Evolutionary conservation across 257 asterid genomes (phyloP).

Genomic region (Orobanche coerulescens): DNA sequence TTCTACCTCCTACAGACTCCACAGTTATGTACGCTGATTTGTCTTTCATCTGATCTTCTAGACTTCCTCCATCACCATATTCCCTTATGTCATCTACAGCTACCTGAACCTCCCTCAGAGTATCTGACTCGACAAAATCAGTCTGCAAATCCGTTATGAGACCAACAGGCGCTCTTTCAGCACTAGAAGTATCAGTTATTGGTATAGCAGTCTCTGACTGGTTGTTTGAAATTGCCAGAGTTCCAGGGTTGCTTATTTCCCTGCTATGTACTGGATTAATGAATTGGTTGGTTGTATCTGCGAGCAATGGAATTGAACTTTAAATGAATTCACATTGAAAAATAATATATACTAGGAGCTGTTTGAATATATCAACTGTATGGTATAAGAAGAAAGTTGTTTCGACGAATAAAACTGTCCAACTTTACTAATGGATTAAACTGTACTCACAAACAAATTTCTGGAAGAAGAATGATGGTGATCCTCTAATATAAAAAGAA

Average conservation of each 20-base stretch:
- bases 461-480: no score
- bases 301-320: constrained; percentile 12
- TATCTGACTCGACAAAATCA: constrained; percentile 20
- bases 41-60: constrained; percentile 22
- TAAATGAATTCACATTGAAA: background rate
- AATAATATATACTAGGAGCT: constrained; percentile 1
- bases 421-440: no score
- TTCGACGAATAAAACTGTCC: no score
- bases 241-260: no score
- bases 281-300: constrained; percentile 31
- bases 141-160: constrained; percentile 14
- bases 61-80: constrained; percentile 19
- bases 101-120: background rate
- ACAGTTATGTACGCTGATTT: constrained; percentile 12
- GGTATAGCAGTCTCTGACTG: constrained; percentile 20
- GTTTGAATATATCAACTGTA: background rate
- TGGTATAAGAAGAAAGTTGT: no score
- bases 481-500: background rate
- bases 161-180: constrained; percentile 24
- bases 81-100: constrained; percentile 8
- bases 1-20: constrained; percentile 25
- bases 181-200: constrained; percentile 10
- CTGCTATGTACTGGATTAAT: constrained; percentile 24
- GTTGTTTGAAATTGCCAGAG: no score
- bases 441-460: no score